Conservation (phyloP, 495 filamentous ascomycete genomes). For the Lophiotrema nucula region DNA sequence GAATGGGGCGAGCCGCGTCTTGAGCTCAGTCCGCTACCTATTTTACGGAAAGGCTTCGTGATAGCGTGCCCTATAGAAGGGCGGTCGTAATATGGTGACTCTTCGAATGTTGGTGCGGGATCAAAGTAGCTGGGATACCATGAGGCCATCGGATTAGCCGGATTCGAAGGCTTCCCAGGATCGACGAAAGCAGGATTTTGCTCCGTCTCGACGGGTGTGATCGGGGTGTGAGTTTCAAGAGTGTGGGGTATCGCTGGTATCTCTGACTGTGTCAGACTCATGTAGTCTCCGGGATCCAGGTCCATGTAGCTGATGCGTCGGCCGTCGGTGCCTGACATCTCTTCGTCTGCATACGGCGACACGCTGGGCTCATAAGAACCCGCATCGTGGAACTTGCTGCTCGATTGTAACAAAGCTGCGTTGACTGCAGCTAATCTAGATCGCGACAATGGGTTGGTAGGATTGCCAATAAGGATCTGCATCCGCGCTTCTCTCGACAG, state of each 20-base stretch:
- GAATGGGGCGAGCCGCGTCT: conserved; percentile 8
- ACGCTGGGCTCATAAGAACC: background rate
- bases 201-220: background rate
- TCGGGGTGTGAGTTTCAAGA: background rate
- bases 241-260: conserved; percentile 9
- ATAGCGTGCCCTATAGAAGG: conserved; percentile 18
- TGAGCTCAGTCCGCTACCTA: conserved; percentile 13
- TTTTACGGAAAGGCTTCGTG: conserved; percentile 16
- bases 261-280: conserved; percentile 6
- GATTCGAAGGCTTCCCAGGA: conserved; percentile 6
- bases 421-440: conserved; percentile 19
- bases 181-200: conserved; percentile 14
- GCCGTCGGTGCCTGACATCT: background rate
- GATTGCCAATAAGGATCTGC: conserved; percentile 24
- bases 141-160: conserved; percentile 15
- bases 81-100: conserved; percentile 25
- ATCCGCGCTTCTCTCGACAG: conserved; percentile 20
- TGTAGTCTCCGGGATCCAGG: conserved; percentile 19
- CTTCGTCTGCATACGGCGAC: conserved; percentile 5
- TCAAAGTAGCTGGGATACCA: conserved; percentile 30
- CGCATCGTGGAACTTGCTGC: background rate
- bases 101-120: conserved; percentile 21
- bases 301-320: conserved; percentile 33
- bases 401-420: conserved; percentile 12
- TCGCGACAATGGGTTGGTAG: conserved; percentile 3